Evolutionary conservation across 192 early-diverging fungal species (phyloP).

Genomic region (Thoreauomyces humboldtii): DNA sequence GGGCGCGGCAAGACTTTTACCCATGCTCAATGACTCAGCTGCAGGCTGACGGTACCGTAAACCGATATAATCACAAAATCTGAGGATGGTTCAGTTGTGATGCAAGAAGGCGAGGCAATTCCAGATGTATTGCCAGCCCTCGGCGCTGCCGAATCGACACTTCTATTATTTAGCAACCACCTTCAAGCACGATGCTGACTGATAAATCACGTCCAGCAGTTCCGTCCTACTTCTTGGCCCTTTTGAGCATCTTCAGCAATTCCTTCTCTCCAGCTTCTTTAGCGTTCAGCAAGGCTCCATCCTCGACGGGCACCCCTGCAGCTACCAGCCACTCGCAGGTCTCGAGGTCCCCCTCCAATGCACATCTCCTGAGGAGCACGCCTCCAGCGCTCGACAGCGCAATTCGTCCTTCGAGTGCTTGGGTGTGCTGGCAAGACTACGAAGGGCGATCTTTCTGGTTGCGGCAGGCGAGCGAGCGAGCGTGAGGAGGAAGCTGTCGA

Average conservation of each 20-base stretch:
- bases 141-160: no score
- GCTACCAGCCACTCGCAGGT: slow-evolving; percentile 9
- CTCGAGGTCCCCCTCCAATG: slow-evolving; percentile 12
- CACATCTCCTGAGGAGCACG: background rate
- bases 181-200: no score
- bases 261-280: slow-evolving; percentile 7
- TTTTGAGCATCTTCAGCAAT: slow-evolving; percentile 6
- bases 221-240: background rate
- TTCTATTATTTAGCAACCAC: no score
- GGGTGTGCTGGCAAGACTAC: background rate
- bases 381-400: background rate
- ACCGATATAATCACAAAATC: no score
- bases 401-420: slow-evolving; percentile 1
- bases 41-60: no score
- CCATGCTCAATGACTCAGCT: no score
- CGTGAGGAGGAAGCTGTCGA: slow-evolving; percentile 8
- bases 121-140: no score
- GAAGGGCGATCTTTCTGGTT: background rate
- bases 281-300: background rate
- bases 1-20: no score
- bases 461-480: background rate
- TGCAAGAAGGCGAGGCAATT: no score
- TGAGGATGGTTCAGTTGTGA: no score
- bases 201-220: no score
- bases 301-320: slow-evolving; percentile 4